Conservation (phyloP, 208 protist genomes). For the Wallacemonas sp. region DNA sequence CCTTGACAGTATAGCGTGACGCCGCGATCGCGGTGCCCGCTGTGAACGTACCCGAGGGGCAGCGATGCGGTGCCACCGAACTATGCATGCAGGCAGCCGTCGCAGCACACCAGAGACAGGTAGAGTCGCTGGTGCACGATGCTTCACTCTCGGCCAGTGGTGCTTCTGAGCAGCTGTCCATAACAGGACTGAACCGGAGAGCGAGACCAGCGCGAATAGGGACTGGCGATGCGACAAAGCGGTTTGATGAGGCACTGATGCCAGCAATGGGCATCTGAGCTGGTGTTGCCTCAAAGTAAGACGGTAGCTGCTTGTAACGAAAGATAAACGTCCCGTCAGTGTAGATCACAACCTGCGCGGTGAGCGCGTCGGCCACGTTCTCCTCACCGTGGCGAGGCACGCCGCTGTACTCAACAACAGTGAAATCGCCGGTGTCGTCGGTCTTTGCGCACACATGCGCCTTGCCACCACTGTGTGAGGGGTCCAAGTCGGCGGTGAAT, state of each 20-base stretch:
- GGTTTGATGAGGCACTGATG: neutral
- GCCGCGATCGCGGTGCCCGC: neutral
- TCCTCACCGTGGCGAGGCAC: neutral
- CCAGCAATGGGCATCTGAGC: neutral
- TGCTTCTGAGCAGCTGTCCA: slow-evolving; percentile 1
- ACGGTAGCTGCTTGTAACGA: slow-evolving; percentile 37
- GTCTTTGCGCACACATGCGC: neutral
- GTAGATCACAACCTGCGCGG: slow-evolving; percentile 45
- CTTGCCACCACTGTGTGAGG: neutral
- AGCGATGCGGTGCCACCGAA: neutral
- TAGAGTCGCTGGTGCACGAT: neutral
- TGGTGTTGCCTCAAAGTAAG: neutral
- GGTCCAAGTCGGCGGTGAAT: slow-evolving; percentile 14
- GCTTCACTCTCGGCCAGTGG: neutral
- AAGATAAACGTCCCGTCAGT: slow-evolving; percentile 43
- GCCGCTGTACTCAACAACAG: slow-evolving; percentile 15
- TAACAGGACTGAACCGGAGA: neutral
- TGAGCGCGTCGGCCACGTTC: slow-evolving; percentile 15
- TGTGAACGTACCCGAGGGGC: neutral
- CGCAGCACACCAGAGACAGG: neutral
- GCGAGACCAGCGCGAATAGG: neutral
- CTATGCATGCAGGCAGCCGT: neutral
- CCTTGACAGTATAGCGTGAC: neutral
- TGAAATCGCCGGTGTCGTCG: neutral
- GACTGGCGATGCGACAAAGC: neutral